Conservation (phyloP, 2,329 filamentous ascomycete genomes). For the Aspergillaceae sp. region DNA sequence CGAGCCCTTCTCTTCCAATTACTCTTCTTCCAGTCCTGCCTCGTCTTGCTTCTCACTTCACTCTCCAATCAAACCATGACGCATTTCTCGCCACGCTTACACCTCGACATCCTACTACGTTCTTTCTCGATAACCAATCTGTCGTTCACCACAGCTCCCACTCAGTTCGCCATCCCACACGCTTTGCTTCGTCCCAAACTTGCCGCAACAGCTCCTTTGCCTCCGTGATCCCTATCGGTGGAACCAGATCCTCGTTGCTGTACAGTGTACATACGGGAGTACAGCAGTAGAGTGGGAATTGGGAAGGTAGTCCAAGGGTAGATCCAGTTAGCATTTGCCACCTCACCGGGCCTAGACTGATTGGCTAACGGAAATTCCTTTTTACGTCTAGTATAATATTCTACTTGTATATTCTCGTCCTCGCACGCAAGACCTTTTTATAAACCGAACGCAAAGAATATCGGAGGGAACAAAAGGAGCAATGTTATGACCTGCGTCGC, state of each 20-base stretch:
- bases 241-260: too few relatives aligned
- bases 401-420: neutral
- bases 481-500: conserved; percentile 3
- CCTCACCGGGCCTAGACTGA: neutral
- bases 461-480: neutral
- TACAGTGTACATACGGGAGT: too few relatives aligned
- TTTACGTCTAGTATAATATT: conserved; percentile 2
- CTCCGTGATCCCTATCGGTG: conserved; percentile 1
- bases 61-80: conserved; percentile 24
- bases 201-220: conserved; percentile 1
- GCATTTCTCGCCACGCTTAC: conserved; percentile 21
- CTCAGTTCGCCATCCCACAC: conserved; percentile 2
- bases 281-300: too few relatives aligned
- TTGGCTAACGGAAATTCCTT: neutral
- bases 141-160: neutral
- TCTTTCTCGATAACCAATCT: conserved; percentile 14
- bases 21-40: neutral
- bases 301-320: too few relatives aligned
- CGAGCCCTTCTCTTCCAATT: neutral
- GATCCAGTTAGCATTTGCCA: conserved; percentile 2
- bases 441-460: too few relatives aligned
- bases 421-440: neutral
- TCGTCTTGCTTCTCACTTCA: conserved; percentile 3
- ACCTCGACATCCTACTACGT: conserved; percentile 15
- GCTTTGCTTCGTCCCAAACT: neutral